These are phyloP conservation scores for Fusarium pseudoanthophilum DNA, from an alignment of 2,329 filamentous ascomycete genomes.

Conservation along the genomic window DNA sequence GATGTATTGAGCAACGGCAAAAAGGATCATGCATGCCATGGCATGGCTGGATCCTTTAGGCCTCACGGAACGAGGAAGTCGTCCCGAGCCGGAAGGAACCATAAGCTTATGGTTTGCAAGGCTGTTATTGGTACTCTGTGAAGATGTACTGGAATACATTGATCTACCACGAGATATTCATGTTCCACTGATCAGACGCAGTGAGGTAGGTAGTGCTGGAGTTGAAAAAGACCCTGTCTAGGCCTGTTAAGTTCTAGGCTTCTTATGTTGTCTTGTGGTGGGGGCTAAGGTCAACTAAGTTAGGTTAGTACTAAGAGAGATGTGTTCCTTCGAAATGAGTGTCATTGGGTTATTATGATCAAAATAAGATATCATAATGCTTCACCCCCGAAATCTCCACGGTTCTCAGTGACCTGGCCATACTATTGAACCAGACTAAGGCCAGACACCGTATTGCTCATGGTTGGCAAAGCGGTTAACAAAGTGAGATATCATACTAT, in stretches of 20 bases:
- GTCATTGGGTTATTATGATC: neutral
- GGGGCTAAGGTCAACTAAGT: neutral
- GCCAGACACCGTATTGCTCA: neutral
- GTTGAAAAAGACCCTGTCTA: neutral
- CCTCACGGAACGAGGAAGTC: constrained; percentile 11
- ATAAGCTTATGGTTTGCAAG: constrained; percentile 13
- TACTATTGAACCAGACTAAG: neutral
- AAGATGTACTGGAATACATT: neutral
- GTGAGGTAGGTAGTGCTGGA: neutral
- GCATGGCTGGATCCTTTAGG: constrained; percentile 8
- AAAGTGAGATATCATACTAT: neutral
- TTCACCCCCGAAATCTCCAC: neutral
- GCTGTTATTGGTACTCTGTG: neutral
- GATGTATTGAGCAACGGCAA: constrained; percentile 2
- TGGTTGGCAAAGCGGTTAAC: neutral
- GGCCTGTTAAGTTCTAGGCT: neutral
- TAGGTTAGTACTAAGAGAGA: neutral
- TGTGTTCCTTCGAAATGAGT: neutral
- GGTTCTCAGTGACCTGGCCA: neutral
- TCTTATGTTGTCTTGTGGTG: constrained; percentile 2
- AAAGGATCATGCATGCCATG: constrained; percentile 10
- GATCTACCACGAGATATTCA: constrained; percentile 6
- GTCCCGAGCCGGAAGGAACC: constrained; percentile 27
- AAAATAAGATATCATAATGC: constrained; percentile 1
- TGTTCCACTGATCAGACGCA: constrained; percentile 5